Evolutionary conservation across 2,329 filamentous ascomycete genomes (phyloP), one percentile per base, ranked within the genome.

Genomic region (Ilyonectria sp.): DNA sequence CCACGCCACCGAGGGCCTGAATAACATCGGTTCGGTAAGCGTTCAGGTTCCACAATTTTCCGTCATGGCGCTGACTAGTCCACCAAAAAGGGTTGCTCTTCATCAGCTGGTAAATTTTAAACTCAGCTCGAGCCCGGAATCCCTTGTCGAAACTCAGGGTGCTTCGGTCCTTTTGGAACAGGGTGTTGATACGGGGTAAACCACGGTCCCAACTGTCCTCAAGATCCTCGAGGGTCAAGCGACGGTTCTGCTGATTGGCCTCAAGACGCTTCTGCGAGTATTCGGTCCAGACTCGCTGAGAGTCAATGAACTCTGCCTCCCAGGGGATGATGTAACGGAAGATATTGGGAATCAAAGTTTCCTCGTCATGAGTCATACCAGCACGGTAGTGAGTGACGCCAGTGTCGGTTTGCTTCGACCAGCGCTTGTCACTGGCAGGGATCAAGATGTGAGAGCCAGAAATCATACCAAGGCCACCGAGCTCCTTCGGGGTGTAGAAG

Each of bases 71-170:
- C 81, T 98, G 95, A 76, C 93, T 97, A 4, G 96, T 99, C 96
- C 96, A 99, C 94, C 95, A 98, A 86, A 98, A 98, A 0, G 96
- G 96, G 79, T 98, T 98, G 82, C 93, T 97, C 89, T 97, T 98
- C 95, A 99, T 98, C 68, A 98, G 86, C 80, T 98, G 95, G 79
- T 98, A 99, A 33, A 96, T 91, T 86, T 99, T 99, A 86, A 99
- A 99, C 80, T 99, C 96, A 11, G 95, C 94, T 60, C 96, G 89
- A 15, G 95, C 91, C 74, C 96, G 92, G 91, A 98, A 99, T 61
- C 96, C 96, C 83, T 99, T 99, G 85, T 99, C 96, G 77, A 99
- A 99, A 77, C 94, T 97, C 70, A 99, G 87, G 0, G 96, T 99
- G 80, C 94, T 98, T 76, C 96, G 89, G 75, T 99, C 96, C 81